A percentile compares a stretch with the other conserved stretches of the same genome.
Conservation (phyloP, 805 yeast species). For the Blastobotrys robertii region DNA sequence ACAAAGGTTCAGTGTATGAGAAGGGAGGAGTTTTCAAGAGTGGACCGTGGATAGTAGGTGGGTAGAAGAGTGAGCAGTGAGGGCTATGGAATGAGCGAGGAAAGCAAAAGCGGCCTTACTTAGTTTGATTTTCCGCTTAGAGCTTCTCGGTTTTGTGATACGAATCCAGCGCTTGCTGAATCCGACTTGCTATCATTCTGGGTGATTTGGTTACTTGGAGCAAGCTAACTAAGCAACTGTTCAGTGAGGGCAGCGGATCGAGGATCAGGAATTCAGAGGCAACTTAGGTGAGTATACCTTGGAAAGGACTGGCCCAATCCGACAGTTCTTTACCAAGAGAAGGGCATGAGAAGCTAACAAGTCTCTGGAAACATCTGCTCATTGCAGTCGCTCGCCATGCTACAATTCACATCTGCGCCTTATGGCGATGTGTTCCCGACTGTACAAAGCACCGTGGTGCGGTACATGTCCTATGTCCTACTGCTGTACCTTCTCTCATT, state of each 20-base stretch:
- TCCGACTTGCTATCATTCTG: no score
- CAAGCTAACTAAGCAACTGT: not conserved
- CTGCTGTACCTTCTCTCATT: conserved; percentile 26
- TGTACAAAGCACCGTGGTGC: conserved; percentile 10
- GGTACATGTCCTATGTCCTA: conserved; percentile 12
- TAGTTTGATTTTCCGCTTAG: no score
- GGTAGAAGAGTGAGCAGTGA: no score
- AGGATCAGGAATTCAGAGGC: not conserved
- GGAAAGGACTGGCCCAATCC: not conserved
- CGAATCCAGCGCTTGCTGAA: no score
- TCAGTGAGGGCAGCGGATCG: not conserved
- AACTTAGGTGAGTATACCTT: not conserved
- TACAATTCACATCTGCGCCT: not conserved
- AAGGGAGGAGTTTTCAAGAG: no score
- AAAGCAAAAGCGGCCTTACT: no score
- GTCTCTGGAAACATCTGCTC: no score
- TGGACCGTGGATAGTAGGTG: no score
- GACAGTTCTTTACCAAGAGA: no score
- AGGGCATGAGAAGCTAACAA: not conserved
- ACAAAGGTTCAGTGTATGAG: no score
- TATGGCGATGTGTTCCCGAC: conserved; percentile 2
- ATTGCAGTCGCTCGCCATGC: not conserved
- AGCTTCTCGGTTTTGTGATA: no score
- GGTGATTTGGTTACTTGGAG: no score
- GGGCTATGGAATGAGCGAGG: not conserved